A percentile compares a stretch with the other conserved stretches of the same genome.
phyloP scores from a whole-genome alignment of 352 stramenopile genomes.

The Phytophthora sojae region DNA sequence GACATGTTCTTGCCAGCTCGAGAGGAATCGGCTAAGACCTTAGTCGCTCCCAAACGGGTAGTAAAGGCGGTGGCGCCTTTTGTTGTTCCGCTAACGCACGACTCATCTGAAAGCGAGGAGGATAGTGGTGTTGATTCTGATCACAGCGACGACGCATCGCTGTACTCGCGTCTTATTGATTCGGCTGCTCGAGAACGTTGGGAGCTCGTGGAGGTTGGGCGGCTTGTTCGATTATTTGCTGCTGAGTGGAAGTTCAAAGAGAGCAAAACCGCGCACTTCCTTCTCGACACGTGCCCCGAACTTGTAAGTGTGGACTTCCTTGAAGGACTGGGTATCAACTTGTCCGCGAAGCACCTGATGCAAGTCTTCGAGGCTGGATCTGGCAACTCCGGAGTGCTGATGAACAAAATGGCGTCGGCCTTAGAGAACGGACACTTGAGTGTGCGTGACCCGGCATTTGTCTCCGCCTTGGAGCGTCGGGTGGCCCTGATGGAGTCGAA shows the following conservation, averaged over 20 bases:
- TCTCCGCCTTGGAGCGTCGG: conserved; percentile 37
- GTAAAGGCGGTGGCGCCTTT: background rate
- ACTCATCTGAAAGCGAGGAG: conserved; percentile 37
- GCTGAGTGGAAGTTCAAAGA: conserved; percentile 58
- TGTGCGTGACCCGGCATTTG: conserved; percentile 56
- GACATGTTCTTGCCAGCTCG: conserved; percentile 32
- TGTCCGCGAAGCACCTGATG: conserved; percentile 68
- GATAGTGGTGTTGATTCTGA: conserved; percentile 17
- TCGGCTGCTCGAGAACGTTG: conserved; percentile 75
- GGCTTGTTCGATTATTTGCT: conserved; percentile 82
- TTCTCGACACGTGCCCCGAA: conserved; percentile 71
- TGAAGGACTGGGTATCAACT: conserved; percentile 71
- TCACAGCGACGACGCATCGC: conserved; percentile 21
- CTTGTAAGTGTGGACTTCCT: conserved; percentile 89
- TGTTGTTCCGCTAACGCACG: conserved; percentile 11
- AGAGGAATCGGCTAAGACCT: conserved; percentile 5
- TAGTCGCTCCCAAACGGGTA: background rate
- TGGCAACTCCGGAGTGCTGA: conserved; percentile 56
- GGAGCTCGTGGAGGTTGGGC: conserved; percentile 83
- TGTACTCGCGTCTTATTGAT: conserved; percentile 84
- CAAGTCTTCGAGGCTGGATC: conserved; percentile 77
- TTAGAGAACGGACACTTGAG: conserved; percentile 77
- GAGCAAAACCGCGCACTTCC: conserved; percentile 69
- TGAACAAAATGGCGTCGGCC: conserved; percentile 79
- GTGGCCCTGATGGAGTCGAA: conserved; percentile 54